These are phyloP conservation scores for Sideroxylon spinosum DNA, from an alignment of 179 eudicot genomes.

Conservation along the genomic window DNA sequence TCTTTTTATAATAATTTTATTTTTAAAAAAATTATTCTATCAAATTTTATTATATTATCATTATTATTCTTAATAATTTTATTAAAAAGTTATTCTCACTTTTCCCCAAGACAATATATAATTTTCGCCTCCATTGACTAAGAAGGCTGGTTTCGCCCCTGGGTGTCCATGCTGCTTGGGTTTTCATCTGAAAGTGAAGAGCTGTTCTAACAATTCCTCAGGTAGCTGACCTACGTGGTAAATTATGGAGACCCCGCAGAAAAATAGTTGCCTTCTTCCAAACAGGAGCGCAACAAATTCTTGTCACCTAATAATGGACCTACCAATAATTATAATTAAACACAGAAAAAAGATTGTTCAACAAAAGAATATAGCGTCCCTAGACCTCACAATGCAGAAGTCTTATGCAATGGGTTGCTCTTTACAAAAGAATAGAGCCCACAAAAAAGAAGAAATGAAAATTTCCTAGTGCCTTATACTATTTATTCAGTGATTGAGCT, in stretches of 20 bases:
- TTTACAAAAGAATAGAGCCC: background rate
- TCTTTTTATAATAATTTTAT: too few relatives aligned
- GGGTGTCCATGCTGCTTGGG: background rate
- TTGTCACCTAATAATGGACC: background rate
- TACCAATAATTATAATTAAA: background rate
- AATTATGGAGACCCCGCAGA: background rate
- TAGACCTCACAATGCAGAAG: too few relatives aligned
- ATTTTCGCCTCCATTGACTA: too few relatives aligned
- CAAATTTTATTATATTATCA: too few relatives aligned
- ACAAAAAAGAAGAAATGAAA: background rate
- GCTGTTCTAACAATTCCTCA: background rate
- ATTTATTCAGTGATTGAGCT: background rate
- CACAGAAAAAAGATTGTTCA: too few relatives aligned
- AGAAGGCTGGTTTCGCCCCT: too few relatives aligned
- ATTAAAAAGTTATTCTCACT: too few relatives aligned
- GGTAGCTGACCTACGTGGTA: background rate
- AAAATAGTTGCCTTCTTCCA: background rate
- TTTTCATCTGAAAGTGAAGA: background rate
- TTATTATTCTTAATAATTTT: too few relatives aligned
- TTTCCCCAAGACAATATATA: too few relatives aligned
- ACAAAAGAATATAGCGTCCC: too few relatives aligned
- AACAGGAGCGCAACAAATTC: background rate
- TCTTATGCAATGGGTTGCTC: too few relatives aligned
- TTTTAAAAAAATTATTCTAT: too few relatives aligned
- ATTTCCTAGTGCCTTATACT: slow-evolving; percentile 4